These are phyloP conservation scores for Chlorella sorokiniana DNA, from an alignment of 139 green algal species.

Conservation along the genomic window DNA sequence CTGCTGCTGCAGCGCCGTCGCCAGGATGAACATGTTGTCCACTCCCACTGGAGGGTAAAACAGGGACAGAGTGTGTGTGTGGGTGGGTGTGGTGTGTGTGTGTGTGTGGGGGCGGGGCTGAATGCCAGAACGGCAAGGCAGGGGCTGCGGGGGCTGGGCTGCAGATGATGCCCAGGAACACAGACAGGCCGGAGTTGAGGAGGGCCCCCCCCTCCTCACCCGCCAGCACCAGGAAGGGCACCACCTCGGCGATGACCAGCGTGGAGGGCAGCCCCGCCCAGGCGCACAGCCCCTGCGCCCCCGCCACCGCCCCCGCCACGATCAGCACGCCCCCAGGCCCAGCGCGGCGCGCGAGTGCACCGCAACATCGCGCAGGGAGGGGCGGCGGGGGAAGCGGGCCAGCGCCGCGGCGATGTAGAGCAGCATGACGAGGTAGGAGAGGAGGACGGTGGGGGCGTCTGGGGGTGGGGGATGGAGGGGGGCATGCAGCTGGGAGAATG, in stretches of 20 bases:
- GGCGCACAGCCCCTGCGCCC: slow-evolving; percentile 71
- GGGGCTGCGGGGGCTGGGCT: background rate
- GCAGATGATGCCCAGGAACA: background rate
- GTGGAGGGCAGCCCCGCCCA: slow-evolving; percentile 60
- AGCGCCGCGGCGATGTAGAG: slow-evolving; percentile 80
- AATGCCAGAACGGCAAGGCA: too few species aligned
- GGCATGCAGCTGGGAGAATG: too few species aligned
- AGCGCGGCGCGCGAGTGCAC: slow-evolving; percentile 50
- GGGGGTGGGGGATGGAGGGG: background rate
- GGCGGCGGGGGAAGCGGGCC: slow-evolving; percentile 49
- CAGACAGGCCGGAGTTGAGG: background rate
- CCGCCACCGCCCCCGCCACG: slow-evolving; percentile 73
- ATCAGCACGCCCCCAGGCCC: slow-evolving; percentile 77
- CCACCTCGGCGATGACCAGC: slow-evolving; percentile 89
- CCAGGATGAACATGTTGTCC: slow-evolving; percentile 97
- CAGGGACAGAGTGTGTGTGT: background rate
- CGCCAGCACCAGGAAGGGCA: slow-evolving; percentile 92
- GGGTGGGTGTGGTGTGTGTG: background rate
- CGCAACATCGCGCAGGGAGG: slow-evolving; percentile 49
- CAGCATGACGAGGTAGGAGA: slow-evolving; percentile 89
- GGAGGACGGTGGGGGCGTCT: slow-evolving; percentile 71
- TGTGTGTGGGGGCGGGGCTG: too few species aligned
- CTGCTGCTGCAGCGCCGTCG: slow-evolving; percentile 73
- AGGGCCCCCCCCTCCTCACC: background rate
- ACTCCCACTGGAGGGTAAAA: slow-evolving; percentile 70